Evolutionary conservation across 2,329 filamentous ascomycete genomes (phyloP), one percentile per base, ranked within the genome.

Genomic region (Pezicula neosporulosa): DNA sequence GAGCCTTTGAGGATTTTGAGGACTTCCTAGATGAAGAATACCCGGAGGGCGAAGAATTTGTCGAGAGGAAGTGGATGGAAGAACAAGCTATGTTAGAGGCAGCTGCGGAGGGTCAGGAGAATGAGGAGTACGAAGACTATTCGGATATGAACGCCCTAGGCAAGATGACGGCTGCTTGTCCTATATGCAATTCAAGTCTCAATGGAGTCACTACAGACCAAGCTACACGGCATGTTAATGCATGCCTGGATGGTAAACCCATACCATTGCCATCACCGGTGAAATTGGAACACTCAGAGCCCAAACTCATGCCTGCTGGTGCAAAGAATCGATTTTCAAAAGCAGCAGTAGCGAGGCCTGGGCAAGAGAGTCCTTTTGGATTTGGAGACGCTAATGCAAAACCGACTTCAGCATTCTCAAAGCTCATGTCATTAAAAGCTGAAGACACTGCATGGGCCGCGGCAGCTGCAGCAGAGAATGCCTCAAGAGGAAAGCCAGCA

Each of bases 361-460:
- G 87, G 0, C 93, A 97, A 67, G 76, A 82, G 6, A 94, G 89
- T 62, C 92, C 92, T 0, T 89, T 95, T 58, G 75, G 77, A 6
- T 65, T 87, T 3, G 77, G 74, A 53, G 53, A 68, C 54, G 43
- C 65, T 50, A 28, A 66, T 49, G 58, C 64, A 48, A 55, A 72
- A 48, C 54, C 72, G 39, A 75, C 73, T 18, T 95, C 92, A 3
- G 94, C 93, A 0, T 99, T 99, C 63, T 86, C 88, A 3, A 94
- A 89, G 65, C 77, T 99, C 52, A 99, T 99, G 94, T 89, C 91
- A 6, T 85, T 84, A 6, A 91, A 96, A 62, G 89, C 88, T 5
- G 94, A 99, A 72, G 88, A 96, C 66, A 79, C 84, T 1, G 94
- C 94, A 1, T 99, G 94, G 94, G 85, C 87, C 1, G 83, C 82